Conservation (phyloP, 257 asterid species). For the Lycium ferocissimum region DNA sequence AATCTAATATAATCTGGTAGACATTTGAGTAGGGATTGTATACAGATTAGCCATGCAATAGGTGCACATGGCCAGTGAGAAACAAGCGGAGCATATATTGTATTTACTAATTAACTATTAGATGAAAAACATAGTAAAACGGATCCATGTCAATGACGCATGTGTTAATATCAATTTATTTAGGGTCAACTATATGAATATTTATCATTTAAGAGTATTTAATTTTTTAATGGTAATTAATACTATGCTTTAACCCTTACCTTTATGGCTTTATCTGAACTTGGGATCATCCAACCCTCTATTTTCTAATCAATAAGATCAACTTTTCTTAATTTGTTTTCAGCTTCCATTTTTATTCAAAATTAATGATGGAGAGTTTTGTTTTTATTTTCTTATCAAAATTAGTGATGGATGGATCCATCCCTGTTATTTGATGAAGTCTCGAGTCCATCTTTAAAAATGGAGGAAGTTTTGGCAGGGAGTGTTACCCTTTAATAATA, state of each 20-base stretch:
- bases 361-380: too few species aligned
- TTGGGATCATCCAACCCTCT: not conserved
- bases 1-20: not conserved
- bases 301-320: too few species aligned
- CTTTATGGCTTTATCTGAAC: not conserved
- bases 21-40: not conserved
- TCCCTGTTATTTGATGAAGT: too few species aligned
- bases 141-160: too few species aligned
- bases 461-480: too few species aligned
- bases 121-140: not conserved
- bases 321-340: too few species aligned
- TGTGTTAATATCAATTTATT: not conserved
- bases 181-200: not conserved
- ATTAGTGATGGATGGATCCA: too few species aligned
- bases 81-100: not conserved
- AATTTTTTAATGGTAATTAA: not conserved
- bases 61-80: not conserved
- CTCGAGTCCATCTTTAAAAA: too few species aligned
- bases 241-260: not conserved
- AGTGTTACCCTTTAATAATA: too few species aligned
- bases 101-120: not conserved
- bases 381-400: too few species aligned
- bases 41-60: not conserved
- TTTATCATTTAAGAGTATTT: not conserved
- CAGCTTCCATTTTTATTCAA: too few species aligned